Percentiles rank a stretch among this genome's conserved stretches.
phyloP scores from a whole-genome alignment of 805 yeast species.

The Saturnispora gosingensis region DNA sequence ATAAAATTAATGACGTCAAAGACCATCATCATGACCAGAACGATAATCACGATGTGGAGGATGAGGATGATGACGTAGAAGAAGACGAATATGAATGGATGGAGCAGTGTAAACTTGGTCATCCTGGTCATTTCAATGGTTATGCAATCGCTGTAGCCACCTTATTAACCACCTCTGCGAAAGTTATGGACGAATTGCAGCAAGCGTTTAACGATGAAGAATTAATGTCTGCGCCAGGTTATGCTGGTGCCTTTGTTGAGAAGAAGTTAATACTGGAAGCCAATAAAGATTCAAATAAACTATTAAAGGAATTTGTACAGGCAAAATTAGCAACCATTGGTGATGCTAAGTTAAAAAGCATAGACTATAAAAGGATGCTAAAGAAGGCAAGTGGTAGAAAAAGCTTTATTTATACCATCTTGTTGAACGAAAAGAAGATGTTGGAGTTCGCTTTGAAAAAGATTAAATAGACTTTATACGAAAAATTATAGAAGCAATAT shows the following conservation, averaged over 20 bases:
- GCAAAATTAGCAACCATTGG: slow-evolving; percentile 8
- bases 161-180: slow-evolving; percentile 24
- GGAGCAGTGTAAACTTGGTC: slow-evolving; percentile 31
- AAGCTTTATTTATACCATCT: slow-evolving; percentile 1
- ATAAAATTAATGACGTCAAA: slow-evolving; percentile 6
- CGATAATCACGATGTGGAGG: slow-evolving; percentile 12
- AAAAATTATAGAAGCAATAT: background rate
- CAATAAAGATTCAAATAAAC: slow-evolving; percentile 9
- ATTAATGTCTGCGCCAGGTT: slow-evolving; percentile 8
- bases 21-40: slow-evolving; percentile 11
- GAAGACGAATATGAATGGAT: slow-evolving; percentile 28
- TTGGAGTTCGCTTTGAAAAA: slow-evolving; percentile 13
- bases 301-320: slow-evolving; percentile 15
- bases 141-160: slow-evolving; percentile 36
- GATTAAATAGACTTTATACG: slow-evolving; percentile 3
- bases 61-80: slow-evolving; percentile 21
- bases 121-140: slow-evolving; percentile 36
- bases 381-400: slow-evolving; percentile 8
- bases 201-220: slow-evolving; percentile 8
- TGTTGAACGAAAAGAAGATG: slow-evolving; percentile 13
- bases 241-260: slow-evolving; percentile 8
- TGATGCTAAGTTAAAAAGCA: slow-evolving; percentile 6
- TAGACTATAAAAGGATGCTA: slow-evolving; percentile 12
- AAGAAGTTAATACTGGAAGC: slow-evolving; percentile 6
- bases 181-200: slow-evolving; percentile 20